Conservation (phyloP, 2,329 filamentous ascomycete genomes). For the Fusarium sacchari region DNA sequence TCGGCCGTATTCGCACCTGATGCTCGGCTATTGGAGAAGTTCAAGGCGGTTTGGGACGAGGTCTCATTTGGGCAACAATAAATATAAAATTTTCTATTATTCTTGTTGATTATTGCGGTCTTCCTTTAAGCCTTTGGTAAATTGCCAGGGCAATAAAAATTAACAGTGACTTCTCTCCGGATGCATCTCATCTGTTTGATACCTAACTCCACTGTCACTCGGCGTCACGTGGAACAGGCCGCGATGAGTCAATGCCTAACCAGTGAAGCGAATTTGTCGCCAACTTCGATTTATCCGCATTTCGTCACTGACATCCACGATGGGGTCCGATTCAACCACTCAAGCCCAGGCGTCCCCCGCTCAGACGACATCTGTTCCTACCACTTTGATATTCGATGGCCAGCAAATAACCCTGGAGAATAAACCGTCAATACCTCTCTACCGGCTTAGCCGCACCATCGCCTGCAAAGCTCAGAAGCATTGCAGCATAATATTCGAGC, state of each 20-base stretch:
- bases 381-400: constrained; percentile 8
- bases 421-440: neutral
- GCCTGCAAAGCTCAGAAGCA: constrained; percentile 1
- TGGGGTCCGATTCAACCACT: neutral
- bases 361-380: fast-evolving
- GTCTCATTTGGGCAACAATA: neutral
- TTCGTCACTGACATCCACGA: neutral
- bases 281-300: neutral
- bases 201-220: neutral
- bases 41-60: constrained; percentile 14
- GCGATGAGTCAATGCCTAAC: neutral
- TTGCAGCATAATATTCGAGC: constrained; percentile 21
- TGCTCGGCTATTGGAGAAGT: neutral
- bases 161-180: neutral
- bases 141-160: neutral
- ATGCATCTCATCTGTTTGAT: neutral
- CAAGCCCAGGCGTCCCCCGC: neutral
- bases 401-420: constrained; percentile 6
- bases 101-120: no score
- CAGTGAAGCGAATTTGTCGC: neutral
- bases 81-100: no score
- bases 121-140: fast-evolving
- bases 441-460: constrained; percentile 19
- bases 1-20: neutral
- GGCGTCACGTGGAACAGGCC: neutral